Percentiles rank a stretch among this genome's conserved stretches.
Conservation (phyloP, 106 monocot genomes). For the Triglochin maritima region DNA sequence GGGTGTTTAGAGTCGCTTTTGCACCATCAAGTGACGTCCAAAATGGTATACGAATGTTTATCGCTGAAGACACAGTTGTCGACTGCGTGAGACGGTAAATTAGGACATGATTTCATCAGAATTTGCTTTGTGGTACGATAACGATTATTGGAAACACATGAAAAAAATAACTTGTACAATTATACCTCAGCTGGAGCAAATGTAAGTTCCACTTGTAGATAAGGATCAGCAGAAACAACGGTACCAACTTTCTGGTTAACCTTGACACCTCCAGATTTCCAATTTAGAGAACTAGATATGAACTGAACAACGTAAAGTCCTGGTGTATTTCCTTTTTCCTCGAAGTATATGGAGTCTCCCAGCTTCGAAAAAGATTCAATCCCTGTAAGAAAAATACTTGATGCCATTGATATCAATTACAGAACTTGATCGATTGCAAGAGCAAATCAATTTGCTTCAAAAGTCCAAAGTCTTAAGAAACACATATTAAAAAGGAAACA, state of each 20-base stretch:
- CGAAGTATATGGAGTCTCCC: constrained; percentile 36
- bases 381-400: constrained; percentile 2
- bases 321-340: constrained; percentile 7
- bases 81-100: constrained; percentile 13
- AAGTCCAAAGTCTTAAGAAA: too few species aligned
- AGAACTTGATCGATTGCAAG: too few species aligned
- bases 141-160: neutral
- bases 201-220: constrained; percentile 9
- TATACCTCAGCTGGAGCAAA: constrained; percentile 13
- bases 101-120: too few species aligned
- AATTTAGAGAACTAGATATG: constrained; percentile 22
- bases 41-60: constrained; percentile 61
- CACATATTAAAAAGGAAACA: too few species aligned
- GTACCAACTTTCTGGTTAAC: constrained; percentile 15
- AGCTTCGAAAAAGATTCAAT: constrained; percentile 34
- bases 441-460: too few species aligned
- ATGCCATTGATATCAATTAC: too few species aligned
- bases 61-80: constrained; percentile 24
- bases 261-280: constrained; percentile 15
- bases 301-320: constrained; percentile 17
- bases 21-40: constrained; percentile 44
- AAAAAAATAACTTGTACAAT: neutral
- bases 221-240: constrained; percentile 11
- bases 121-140: neutral
- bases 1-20: constrained; percentile 39